These are phyloP conservation scores for Pistacia atlantica DNA, from an alignment of 345 rosid species.

Conservation along the genomic window DNA sequence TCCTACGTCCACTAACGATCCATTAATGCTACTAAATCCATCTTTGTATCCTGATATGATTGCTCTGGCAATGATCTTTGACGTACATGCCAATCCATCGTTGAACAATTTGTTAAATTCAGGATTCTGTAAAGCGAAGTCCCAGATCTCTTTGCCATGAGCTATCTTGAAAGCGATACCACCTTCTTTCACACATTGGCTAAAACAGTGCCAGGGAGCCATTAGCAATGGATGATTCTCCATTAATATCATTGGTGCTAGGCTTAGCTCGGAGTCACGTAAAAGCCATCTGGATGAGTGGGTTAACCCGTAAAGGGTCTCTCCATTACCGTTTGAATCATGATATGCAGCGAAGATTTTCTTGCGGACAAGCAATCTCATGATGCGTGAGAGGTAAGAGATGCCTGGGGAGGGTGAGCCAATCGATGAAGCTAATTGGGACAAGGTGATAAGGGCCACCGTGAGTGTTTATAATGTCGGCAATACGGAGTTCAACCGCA, in stretches of 20 bases:
- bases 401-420: conserved; percentile 16
- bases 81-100: conserved; percentile 30
- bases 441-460: conserved; percentile 22
- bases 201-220: conserved; percentile 31
- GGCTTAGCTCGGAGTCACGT: conserved; percentile 21
- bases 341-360: conserved; percentile 21
- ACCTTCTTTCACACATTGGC: conserved; percentile 38
- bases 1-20: conserved; percentile 39
- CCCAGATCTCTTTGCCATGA: conserved; percentile 34
- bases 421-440: conserved; percentile 29
- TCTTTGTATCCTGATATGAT: conserved; percentile 20
- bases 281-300: conserved; percentile 36
- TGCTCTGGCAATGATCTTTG: conserved; percentile 24
- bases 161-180: conserved; percentile 38
- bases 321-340: conserved; percentile 18
- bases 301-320: conserved; percentile 30
- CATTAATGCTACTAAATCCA: conserved; percentile 15
- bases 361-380: conserved; percentile 35
- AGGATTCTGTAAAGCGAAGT: conserved; percentile 16
- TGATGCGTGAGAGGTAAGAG: conserved; percentile 31
- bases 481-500: conserved; percentile 40
- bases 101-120: conserved; percentile 34
- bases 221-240: conserved; percentile 19
- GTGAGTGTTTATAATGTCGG: conserved; percentile 38
- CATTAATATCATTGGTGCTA: conserved; percentile 32